phyloP scores from a whole-genome alignment of 2,329 filamentous ascomycete genomes.

The Penicillium italicum region DNA sequence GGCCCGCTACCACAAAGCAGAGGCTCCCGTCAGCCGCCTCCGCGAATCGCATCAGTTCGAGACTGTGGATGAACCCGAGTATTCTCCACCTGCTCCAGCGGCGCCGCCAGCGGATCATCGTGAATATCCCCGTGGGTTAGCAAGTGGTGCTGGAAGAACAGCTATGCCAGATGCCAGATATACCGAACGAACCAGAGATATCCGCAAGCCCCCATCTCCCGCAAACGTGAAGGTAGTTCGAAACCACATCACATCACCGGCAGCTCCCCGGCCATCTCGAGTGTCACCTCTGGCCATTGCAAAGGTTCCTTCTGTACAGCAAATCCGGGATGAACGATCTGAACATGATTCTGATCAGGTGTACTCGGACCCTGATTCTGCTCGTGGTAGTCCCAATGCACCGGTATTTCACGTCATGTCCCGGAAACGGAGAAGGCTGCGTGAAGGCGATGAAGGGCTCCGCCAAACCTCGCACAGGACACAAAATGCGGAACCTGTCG shows the following conservation, averaged over 20 bases:
- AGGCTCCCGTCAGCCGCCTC: conserved; percentile 18
- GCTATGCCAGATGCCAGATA: conserved; percentile 38
- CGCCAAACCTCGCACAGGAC: conserved; percentile 35
- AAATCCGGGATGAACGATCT: conserved; percentile 50
- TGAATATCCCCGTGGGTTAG: conserved; percentile 25
- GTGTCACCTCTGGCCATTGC: conserved; percentile 56
- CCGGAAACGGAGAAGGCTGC: conserved; percentile 52
- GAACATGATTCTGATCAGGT: conserved; percentile 32
- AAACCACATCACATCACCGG: conserved; percentile 68
- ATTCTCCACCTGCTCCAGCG: conserved; percentile 46
- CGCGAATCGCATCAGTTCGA: conserved; percentile 31
- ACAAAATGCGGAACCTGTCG: conserved; percentile 38
- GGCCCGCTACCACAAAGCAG: conserved; percentile 23
- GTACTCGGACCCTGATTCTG: conserved; percentile 30
- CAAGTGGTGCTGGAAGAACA: conserved; percentile 36
- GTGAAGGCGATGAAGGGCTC: conserved; percentile 35
- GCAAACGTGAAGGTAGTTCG: conserved; percentile 61
- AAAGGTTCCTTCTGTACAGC: conserved; percentile 53
- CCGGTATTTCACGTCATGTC: conserved; percentile 43
- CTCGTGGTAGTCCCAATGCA: conserved; percentile 45
- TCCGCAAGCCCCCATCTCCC: conserved; percentile 38
- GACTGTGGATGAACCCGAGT: conserved; percentile 45
- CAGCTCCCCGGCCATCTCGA: conserved; percentile 72
- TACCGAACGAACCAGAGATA: conserved; percentile 41
- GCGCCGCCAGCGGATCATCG: conserved; percentile 31